Base-by-base conservation (phyloP, 2,329 filamentous ascomycete genomes). In the Sporothrix pallida region DNA sequence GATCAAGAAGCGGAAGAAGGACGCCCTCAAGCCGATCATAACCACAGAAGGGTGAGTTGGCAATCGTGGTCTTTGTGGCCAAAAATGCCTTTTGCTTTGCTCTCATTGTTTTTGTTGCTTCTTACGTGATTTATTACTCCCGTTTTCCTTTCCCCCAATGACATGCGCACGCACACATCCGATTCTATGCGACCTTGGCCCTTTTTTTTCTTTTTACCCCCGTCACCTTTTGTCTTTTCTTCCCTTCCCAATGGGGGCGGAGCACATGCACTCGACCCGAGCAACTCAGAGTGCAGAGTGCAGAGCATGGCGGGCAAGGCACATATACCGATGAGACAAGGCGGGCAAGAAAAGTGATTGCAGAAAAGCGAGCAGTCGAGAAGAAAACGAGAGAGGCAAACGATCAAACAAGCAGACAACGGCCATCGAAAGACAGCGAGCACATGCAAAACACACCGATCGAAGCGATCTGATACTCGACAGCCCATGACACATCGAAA, bases 1-100 rank as follows among this genome's bases (percentile, higher is more conserved):
- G 15, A 63, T 73, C 15, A 93, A 92, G 86, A 93, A 93, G 86
- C 87, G 91, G 80, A 91, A 91, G 85, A 93, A 93, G 86, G 90
- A 91, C 58, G 87, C 87, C 72, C 83, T 93, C 77, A 92, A 93
- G 83, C 92, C 92, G 78, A 93, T 93, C 80, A 91, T 93, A 82
- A 93, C 91, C 56, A 92, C 87, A 74, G 91, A 93, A 80, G 83
- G 79, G 65, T 76, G 79, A 78, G 75, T 77, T 69, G 83, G 80
- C n/a, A 15, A n/a, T 42, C 12, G 31, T n/a, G 26, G 8, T n/a
- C 10, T 65, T 8, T 31, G 23, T 60, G 46, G 13, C 50, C 60
- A 20, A 37, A 37, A 37, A 9, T 23, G 31, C 31, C 5, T 44
- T 26, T 48, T 62, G 60, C 37, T 15, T 48, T 46, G 15, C n/a